Percentiles rank a stretch among this genome's conserved stretches.
Conservation (phyloP, 768 basidiomycete species). For the Dentipellis fragilis region DNA sequence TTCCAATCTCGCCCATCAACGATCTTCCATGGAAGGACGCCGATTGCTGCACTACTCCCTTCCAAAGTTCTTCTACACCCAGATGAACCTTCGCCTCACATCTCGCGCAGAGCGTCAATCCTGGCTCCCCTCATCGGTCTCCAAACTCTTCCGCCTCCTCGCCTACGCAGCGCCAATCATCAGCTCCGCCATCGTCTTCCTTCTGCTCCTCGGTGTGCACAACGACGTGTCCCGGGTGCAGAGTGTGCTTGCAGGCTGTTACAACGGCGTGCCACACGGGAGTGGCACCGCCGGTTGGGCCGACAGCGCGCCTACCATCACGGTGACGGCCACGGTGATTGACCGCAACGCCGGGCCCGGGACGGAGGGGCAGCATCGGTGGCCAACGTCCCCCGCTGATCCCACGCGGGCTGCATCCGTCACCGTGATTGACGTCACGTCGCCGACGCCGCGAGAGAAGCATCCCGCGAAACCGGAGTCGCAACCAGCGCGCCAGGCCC, state of each 20-base stretch:
- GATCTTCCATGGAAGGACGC: constrained; percentile 27
- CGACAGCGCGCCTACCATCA: constrained; percentile 14
- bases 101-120: background rate
- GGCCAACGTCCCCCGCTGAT: background rate
- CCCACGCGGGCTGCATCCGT: background rate
- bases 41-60: constrained; percentile 44
- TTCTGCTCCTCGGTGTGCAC: constrained; percentile 17
- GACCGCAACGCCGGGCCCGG: background rate
- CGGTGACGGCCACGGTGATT: constrained; percentile 31
- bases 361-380: background rate
- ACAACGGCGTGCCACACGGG: constrained; percentile 5
- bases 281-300: background rate
- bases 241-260: constrained; percentile 20
- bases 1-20: constrained; percentile 51
- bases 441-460: constrained; percentile 7
- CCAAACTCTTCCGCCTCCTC: background rate
- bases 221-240: constrained; percentile 21
- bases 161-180: constrained; percentile 10
- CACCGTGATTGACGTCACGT: constrained; percentile 12
- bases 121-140: background rate
- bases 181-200: constrained; percentile 20
- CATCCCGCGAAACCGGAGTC: background rate
- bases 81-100: background rate
- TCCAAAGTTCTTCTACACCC: constrained; percentile 40
- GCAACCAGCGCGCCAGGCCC: background rate